A percentile compares a stretch with the other conserved stretches of the same genome.
Conservation (phyloP, 2,329 filamentous ascomycete species). For the Colletotrichum lupini region DNA sequence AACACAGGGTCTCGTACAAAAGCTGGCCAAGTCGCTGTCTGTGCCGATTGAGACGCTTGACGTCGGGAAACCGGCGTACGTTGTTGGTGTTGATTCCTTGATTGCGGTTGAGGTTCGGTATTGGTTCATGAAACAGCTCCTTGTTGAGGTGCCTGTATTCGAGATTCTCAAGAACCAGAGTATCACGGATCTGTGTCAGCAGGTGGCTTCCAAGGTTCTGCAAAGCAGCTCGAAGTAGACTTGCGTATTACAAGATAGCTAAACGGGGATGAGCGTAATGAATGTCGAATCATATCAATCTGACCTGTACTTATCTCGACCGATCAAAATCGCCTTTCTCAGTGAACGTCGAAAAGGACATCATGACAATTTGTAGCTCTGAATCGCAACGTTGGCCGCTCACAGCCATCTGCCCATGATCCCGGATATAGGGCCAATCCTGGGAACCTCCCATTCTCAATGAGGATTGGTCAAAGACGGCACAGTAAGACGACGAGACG, state of each 20-base stretch:
- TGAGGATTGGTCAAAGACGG: background rate
- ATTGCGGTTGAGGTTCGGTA: conserved; percentile 21
- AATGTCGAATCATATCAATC: background rate
- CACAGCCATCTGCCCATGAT: background rate
- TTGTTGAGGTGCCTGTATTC: background rate
- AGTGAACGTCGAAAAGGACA: background rate
- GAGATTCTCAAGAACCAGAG: conserved; percentile 13
- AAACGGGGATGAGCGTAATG: background rate
- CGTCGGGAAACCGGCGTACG: conserved; percentile 12
- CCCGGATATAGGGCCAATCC: background rate
- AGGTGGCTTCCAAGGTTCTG: background rate
- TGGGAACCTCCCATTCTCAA: background rate
- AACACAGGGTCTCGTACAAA: background rate
- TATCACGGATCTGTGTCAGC: background rate
- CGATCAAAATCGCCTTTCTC: background rate
- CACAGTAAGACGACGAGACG: background rate
- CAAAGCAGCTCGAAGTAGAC: background rate
- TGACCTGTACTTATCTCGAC: background rate
- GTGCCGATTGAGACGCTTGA: conserved; percentile 10
- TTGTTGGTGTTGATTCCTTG: conserved; percentile 17
- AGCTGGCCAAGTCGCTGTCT: conserved; percentile 7
- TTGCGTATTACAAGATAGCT: background rate
- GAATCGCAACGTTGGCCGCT: background rate
- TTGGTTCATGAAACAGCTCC: conserved; percentile 12
- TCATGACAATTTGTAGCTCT: background rate